Evolutionary conservation across 2,329 filamentous ascomycete species (phyloP).

Genomic region (Pseudogymnoascus sp.): DNA sequence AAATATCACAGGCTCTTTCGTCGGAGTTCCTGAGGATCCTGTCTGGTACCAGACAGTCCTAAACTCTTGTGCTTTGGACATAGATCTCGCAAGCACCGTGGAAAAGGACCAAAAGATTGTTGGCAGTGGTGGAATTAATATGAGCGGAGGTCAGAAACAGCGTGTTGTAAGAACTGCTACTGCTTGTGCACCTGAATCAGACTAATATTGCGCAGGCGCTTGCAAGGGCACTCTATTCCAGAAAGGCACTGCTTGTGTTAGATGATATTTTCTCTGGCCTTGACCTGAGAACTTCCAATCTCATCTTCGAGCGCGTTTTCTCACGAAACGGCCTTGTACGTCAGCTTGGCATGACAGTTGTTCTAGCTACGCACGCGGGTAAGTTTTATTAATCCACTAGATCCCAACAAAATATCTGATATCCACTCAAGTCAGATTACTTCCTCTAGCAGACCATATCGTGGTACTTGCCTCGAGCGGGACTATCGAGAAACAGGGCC

Average conservation of each 20-base stretch:
- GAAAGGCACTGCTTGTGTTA: conserved; percentile 16
- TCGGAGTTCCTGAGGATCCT: conserved; percentile 12
- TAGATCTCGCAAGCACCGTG: conserved; percentile 15
- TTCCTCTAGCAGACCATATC: conserved; percentile 31
- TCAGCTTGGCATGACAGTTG: conserved; percentile 26
- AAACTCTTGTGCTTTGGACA: conserved; percentile 13
- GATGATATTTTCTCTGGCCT: conserved; percentile 22
- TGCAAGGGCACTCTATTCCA: conserved; percentile 21
- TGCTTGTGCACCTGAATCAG: background rate
- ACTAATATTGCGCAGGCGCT: conserved; percentile 15
- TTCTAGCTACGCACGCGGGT: conserved; percentile 27
- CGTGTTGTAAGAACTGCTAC: conserved; percentile 5
- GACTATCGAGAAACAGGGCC: conserved; percentile 28
- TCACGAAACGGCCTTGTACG: conserved; percentile 13
- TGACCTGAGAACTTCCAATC: conserved; percentile 17
- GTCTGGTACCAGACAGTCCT: conserved; percentile 13
- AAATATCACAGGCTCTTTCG: conserved; percentile 12
- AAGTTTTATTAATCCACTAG: background rate
- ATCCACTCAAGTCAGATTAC: background rate
- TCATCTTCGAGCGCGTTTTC: conserved; percentile 15
- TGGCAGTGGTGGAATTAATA: conserved; percentile 22
- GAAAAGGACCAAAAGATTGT: conserved; percentile 19
- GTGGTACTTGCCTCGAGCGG: conserved; percentile 28
- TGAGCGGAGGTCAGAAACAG: conserved; percentile 18
- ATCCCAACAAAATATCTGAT: background rate